These are phyloP conservation scores for Alnus rubra DNA, from an alignment of 306 rosid species.

Conservation along the genomic window DNA sequence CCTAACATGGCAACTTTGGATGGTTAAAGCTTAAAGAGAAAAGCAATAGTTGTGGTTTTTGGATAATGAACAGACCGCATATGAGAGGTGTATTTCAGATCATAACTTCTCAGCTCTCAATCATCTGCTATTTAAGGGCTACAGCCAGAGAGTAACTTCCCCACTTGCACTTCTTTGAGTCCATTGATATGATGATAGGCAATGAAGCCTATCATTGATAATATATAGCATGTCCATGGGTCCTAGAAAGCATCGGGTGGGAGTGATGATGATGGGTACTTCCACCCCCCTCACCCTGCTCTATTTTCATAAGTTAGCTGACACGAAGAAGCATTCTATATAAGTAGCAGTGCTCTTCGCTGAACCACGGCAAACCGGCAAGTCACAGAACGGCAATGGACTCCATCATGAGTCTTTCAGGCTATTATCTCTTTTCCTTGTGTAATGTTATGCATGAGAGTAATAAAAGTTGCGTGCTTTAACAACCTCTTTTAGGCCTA, in stretches of 20 bases:
- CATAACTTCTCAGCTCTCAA: slow-evolving; percentile 11
- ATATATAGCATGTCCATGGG: slow-evolving; percentile 42
- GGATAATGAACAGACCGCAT: slow-evolving; percentile 41
- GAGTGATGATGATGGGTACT: slow-evolving; percentile 28
- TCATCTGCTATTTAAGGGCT: slow-evolving; percentile 63
- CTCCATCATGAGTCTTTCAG: slow-evolving; percentile 48
- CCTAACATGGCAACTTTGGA: slow-evolving; percentile 35
- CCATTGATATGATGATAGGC: slow-evolving; percentile 34
- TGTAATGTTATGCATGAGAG: slow-evolving; percentile 28
- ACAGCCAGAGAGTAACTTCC: slow-evolving; percentile 35
- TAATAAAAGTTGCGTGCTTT: slow-evolving; percentile 43
- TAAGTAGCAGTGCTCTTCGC: slow-evolving; percentile 43
- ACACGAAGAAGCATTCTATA: slow-evolving; percentile 28
- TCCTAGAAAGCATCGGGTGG: slow-evolving; percentile 36
- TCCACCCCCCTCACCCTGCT: slow-evolving; percentile 31
- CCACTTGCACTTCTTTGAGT: slow-evolving; percentile 47
- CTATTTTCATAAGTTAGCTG: slow-evolving; percentile 46
- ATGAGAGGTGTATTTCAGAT: background rate
- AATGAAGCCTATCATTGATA: slow-evolving; percentile 46
- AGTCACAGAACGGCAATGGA: slow-evolving; percentile 88
- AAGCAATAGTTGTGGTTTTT: slow-evolving; percentile 19
- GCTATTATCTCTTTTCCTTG: slow-evolving; percentile 26
- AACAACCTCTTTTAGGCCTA: slow-evolving; percentile 16
- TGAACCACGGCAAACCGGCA: slow-evolving; percentile 72
- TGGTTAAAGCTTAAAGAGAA: slow-evolving; percentile 33